phyloP scores from a whole-genome alignment of 2,329 filamentous ascomycete species.

The Golovinomyces cichoracearum region DNA sequence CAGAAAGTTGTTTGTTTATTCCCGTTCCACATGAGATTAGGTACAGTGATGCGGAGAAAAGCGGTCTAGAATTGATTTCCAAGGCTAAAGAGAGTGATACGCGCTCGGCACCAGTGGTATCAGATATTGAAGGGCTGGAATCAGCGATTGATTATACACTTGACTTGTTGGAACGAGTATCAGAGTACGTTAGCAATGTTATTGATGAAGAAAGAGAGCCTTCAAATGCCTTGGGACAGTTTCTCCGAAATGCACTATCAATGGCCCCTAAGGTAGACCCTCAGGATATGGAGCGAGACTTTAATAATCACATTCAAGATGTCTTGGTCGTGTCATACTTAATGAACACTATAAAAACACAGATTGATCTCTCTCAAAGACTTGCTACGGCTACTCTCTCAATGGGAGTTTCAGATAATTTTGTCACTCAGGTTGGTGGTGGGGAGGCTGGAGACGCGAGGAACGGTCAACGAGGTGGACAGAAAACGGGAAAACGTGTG shows the following conservation, averaged over 20 bases:
- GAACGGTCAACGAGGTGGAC: slow-evolving; percentile 20
- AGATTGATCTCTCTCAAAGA: slow-evolving; percentile 92
- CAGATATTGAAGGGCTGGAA: slow-evolving; percentile 75
- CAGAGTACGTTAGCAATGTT: slow-evolving; percentile 75
- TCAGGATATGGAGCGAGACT: slow-evolving; percentile 79
- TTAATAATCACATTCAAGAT: slow-evolving; percentile 99
- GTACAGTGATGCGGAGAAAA: slow-evolving; percentile 57
- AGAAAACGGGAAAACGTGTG: slow-evolving; percentile 22
- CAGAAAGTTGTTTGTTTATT: slow-evolving; percentile 91
- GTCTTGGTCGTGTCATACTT: slow-evolving; percentile 95
- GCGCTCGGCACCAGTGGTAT: slow-evolving; percentile 45
- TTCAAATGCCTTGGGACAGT: slow-evolving; percentile 78
- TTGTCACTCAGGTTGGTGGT: slow-evolving; percentile 16
- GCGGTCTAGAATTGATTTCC: slow-evolving; percentile 58
- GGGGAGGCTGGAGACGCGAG: slow-evolving; percentile 22
- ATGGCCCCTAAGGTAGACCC: slow-evolving; percentile 85
- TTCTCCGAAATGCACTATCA: slow-evolving; percentile 76
- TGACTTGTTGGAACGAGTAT: slow-evolving; percentile 70
- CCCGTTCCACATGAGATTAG: slow-evolving; percentile 87
- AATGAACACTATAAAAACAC: slow-evolving; percentile 93
- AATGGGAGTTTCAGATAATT: slow-evolving; percentile 23
- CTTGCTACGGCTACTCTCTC: slow-evolving; percentile 55
- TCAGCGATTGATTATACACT: slow-evolving; percentile 68
- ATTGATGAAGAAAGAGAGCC: slow-evolving; percentile 80
- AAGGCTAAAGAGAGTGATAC: slow-evolving; percentile 56